Conservation (phyloP, 2,329 filamentous ascomycete species). For the Fusarium sp. region DNA sequence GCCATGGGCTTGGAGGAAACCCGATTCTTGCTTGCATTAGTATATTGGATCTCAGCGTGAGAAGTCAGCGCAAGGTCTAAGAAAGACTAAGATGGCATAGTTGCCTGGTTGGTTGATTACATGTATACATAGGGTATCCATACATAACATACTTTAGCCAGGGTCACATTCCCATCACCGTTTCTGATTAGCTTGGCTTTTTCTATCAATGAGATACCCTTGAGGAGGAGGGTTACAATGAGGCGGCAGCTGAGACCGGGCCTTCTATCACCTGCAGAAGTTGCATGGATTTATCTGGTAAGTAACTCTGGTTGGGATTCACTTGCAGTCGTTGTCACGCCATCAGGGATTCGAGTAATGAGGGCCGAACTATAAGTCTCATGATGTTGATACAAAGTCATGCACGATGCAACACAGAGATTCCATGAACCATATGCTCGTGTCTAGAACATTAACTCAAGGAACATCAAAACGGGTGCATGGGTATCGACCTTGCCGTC, state of each 20-base stretch:
- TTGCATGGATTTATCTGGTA: neutral
- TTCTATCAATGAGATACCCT: neutral
- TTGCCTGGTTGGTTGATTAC: neutral
- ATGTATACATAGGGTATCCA: slow-evolving; percentile 7
- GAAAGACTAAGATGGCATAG: slow-evolving; percentile 3
- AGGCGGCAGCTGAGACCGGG: neutral
- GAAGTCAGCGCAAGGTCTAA: neutral
- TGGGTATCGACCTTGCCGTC: neutral
- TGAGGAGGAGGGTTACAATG: neutral
- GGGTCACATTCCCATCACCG: neutral
- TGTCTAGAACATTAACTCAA: slow-evolving; percentile 5
- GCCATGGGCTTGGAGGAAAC: neutral
- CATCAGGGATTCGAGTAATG: slow-evolving; percentile 14
- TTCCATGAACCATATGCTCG: slow-evolving; percentile 1
- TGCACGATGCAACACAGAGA: neutral
- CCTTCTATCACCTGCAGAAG: neutral
- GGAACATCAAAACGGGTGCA: slow-evolving; percentile 13
- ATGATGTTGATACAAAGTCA: slow-evolving; percentile 6
- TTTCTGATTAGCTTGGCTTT: neutral
- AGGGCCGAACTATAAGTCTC: slow-evolving; percentile 1
- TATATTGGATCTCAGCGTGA: neutral
- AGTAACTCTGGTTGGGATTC: neutral
- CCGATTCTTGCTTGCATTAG: neutral
- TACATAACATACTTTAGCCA: neutral
- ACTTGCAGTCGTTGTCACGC: slow-evolving; percentile 8